phyloP scores from a whole-genome alignment of 2,329 filamentous ascomycete genomes.

The Ascochyta rabiei region DNA sequence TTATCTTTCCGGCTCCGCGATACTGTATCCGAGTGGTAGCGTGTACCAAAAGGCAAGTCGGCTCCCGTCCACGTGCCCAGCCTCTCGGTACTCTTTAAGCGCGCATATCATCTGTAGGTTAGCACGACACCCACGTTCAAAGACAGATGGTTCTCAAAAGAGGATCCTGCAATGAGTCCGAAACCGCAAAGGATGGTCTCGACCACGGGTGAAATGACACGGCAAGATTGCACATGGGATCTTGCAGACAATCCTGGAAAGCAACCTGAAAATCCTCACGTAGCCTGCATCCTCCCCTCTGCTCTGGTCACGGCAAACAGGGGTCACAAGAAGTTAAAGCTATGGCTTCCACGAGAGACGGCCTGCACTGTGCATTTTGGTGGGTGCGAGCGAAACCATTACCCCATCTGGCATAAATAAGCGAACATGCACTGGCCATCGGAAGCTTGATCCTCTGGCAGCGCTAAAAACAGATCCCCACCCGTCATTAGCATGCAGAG shows the following conservation, averaged over 20 bases:
- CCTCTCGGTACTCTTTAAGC: slow-evolving; percentile 25
- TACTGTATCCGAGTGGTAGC: slow-evolving; percentile 21
- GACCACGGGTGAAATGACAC: background rate
- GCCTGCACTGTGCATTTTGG: slow-evolving; percentile 20
- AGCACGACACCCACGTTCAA: background rate
- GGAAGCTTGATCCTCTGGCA: slow-evolving; percentile 17
- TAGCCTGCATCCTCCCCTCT: slow-evolving; percentile 4
- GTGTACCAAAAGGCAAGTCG: slow-evolving; percentile 20
- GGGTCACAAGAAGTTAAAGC: background rate
- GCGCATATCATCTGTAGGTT: slow-evolving; percentile 7
- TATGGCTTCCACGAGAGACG: slow-evolving; percentile 32
- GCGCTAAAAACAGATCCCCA: slow-evolving; percentile 21
- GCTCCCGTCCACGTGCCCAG: slow-evolving; percentile 16
- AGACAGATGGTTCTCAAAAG: background rate
- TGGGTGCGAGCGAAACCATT: slow-evolving; percentile 18
- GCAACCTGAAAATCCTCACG: background rate
- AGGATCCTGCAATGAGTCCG: slow-evolving; percentile 4
- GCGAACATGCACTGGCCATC: slow-evolving; percentile 20
- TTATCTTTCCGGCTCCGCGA: slow-evolving; percentile 19
- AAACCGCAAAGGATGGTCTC: slow-evolving; percentile 4
- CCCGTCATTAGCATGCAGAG: slow-evolving; percentile 20
- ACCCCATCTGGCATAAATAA: slow-evolving; percentile 20
- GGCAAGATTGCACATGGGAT: background rate
- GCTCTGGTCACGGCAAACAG: slow-evolving; percentile 4
- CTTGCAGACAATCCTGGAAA: slow-evolving; percentile 1